phyloP scores from a whole-genome alignment of 345 rosid species.

The Lumnitzera racemosa region DNA sequence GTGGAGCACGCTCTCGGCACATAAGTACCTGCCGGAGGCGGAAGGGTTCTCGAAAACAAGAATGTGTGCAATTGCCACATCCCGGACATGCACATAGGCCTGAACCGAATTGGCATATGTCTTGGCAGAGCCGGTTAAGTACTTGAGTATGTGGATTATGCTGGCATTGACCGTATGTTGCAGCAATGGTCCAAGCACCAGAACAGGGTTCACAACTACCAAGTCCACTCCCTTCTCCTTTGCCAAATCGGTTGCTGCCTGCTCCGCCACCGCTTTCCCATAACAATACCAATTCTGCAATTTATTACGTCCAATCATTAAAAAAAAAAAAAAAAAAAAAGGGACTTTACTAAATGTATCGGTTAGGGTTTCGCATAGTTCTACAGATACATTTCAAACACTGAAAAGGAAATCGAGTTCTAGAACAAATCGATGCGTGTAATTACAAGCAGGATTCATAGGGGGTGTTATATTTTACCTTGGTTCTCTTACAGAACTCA shows the following conservation, averaged over 20 bases:
- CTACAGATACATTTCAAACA: neutral
- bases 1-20: slow-evolving; percentile 77
- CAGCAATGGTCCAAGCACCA: slow-evolving; percentile 77
- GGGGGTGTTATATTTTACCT: slow-evolving; percentile 20
- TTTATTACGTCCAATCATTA: neutral
- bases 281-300: slow-evolving; percentile 87
- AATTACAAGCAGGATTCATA: no score
- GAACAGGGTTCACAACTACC: slow-evolving; percentile 65
- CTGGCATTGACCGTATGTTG: slow-evolving; percentile 75
- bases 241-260: slow-evolving; percentile 71
- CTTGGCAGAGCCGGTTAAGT: slow-evolving; percentile 80
- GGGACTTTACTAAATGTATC: no score
- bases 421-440: no score
- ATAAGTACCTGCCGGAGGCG: slow-evolving; percentile 79
- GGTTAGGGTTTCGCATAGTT: neutral
- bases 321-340: neutral
- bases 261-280: slow-evolving; percentile 87
- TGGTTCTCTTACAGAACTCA: slow-evolving; percentile 83
- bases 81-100: slow-evolving; percentile 78
- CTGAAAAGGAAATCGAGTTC: no score
- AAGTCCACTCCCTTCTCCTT: slow-evolving; percentile 70
- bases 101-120: slow-evolving; percentile 74
- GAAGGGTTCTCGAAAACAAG: slow-evolving; percentile 61
- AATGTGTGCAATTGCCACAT: slow-evolving; percentile 72
- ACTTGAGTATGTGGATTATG: slow-evolving; percentile 65